Evolutionary conservation across 2,329 filamentous ascomycete species (phyloP), one percentile per base, ranked within the genome.

Genomic region (Aspergillus quadricinctus): DNA sequence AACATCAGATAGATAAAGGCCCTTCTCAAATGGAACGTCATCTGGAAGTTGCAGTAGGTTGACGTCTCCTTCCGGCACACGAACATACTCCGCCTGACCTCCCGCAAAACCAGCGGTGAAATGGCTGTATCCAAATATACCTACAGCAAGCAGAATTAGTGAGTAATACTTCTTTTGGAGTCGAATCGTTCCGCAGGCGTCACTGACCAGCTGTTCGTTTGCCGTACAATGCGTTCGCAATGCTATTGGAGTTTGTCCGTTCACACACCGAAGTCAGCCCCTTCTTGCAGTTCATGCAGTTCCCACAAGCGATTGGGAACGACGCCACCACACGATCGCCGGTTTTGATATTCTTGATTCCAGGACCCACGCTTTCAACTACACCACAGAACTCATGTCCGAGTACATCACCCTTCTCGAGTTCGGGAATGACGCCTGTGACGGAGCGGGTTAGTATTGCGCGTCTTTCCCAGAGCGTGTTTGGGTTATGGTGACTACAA

Each of bases 101-200:
- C 92, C 90, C 0, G 90, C 90, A 68, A 93, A 96, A 0, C 92
- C 92, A 6, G 90, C 91, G 0, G 89, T 92, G 68, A 96, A 90
- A 55, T 78, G 87, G 2, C 84, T 86, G 67, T 89, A 89, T 1
- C 87, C 87, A 65, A 89, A 88, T 61, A 89, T 86, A 19, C 85
- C 72, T 69, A 48, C 10, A n/a, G 11, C 11, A 45, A 14, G 21
- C 43, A 35, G 25, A 41, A 41, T 14, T 21, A 4, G n/a, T 53
- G 14, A 27, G 23, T 4, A 4, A 40, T 53, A 17, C 11, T 27
- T 7, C 8, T n/a, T 19, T 14, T 6, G 14, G 49, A 6, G 19
- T 19, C 9, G 1, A 3, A 48, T 51, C 17, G 10, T 6, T n/a
- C 14, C 10, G 40, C 10, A 29, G 6, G 23, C 10, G 5, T 17